Evolutionary conservation across 495 filamentous ascomycete genomes (phyloP).

Genomic region (Penicillium chermesinum): DNA sequence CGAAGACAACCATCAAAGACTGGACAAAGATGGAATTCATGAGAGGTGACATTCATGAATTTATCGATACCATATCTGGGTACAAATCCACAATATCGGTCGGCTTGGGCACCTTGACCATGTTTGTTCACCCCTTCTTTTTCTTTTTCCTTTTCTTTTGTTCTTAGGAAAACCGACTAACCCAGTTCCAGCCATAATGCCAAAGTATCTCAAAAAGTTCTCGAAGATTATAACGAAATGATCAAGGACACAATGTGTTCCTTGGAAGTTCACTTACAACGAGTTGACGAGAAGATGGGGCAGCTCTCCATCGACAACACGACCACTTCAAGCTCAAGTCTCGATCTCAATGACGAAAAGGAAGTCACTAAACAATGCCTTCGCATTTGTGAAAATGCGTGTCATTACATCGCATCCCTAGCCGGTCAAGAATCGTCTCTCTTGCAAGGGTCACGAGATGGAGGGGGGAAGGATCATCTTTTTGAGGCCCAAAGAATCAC

Average conservation of each 20-base stretch:
- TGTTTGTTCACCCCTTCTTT: constrained; percentile 10
- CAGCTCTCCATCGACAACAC: neutral
- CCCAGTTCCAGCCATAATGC: neutral
- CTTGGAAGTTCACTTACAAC: neutral
- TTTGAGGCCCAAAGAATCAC: constrained; percentile 6
- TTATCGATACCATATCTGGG: constrained; percentile 21
- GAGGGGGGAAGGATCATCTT: neutral
- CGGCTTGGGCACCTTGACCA: constrained; percentile 21
- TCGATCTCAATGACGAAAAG: constrained; percentile 1
- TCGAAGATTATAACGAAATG: constrained; percentile 2
- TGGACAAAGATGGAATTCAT: constrained; percentile 19
- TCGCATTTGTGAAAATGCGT: constrained; percentile 1
- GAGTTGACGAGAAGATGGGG: constrained; percentile 1
- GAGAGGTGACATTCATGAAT: constrained; percentile 26
- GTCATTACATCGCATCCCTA: constrained; percentile 8
- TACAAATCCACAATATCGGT: constrained; percentile 26
- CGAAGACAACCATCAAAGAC: constrained; percentile 1
- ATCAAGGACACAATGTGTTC: constrained; percentile 1
- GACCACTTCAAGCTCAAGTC: neutral
- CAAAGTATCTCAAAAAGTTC: neutral
- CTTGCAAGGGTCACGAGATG: neutral
- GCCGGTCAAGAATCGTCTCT: constrained; percentile 10
- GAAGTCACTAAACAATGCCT: constrained; percentile 1
- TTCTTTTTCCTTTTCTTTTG: neutral
- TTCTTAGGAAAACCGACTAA: neutral